phyloP scores from a whole-genome alignment of 305 asterid species.

The Rubia peregrina region DNA sequence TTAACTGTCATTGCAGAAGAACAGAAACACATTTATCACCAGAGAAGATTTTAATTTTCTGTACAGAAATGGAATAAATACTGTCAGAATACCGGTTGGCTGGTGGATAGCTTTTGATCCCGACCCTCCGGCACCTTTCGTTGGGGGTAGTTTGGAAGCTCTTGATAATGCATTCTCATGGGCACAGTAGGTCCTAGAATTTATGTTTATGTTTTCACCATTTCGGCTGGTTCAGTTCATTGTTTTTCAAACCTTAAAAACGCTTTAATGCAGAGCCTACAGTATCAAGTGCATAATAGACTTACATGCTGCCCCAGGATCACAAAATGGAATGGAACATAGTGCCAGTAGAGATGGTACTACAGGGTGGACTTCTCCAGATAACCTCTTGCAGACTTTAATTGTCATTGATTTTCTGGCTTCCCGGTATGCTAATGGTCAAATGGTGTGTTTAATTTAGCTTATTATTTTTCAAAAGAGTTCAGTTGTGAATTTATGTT shows the following conservation, averaged over 20 bases:
- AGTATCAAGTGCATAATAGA: slow-evolving; percentile 69
- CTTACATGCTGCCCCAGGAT: slow-evolving; percentile 85
- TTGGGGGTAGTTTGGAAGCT: slow-evolving; percentile 62
- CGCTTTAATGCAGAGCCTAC: slow-evolving; percentile 42
- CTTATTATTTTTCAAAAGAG: neutral
- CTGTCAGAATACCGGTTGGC: slow-evolving; percentile 82
- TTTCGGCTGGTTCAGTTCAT: slow-evolving; percentile 9
- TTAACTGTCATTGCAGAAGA: slow-evolving; percentile 46
- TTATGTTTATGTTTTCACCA: slow-evolving; percentile 11
- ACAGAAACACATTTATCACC: slow-evolving; percentile 56
- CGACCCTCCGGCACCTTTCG: slow-evolving; percentile 59
- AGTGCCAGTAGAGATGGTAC: slow-evolving; percentile 79
- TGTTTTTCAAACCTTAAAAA: slow-evolving; percentile 2
- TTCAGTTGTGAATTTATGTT: neutral
- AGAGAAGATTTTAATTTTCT: slow-evolving; percentile 60
- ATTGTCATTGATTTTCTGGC: slow-evolving; percentile 61
- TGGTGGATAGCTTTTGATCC: slow-evolving; percentile 85
- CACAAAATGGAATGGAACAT: slow-evolving; percentile 85
- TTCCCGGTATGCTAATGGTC: slow-evolving; percentile 42
- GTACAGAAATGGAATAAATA: slow-evolving; percentile 54
- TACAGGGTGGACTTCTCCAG: slow-evolving; percentile 62
- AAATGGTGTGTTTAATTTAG: neutral
- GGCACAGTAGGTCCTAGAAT: slow-evolving; percentile 56
- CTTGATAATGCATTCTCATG: slow-evolving; percentile 75
- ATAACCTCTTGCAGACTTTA: slow-evolving; percentile 43